Conservation (phyloP, 1,139 yeast genomes). For the Kluyveromyces sp. region DNA sequence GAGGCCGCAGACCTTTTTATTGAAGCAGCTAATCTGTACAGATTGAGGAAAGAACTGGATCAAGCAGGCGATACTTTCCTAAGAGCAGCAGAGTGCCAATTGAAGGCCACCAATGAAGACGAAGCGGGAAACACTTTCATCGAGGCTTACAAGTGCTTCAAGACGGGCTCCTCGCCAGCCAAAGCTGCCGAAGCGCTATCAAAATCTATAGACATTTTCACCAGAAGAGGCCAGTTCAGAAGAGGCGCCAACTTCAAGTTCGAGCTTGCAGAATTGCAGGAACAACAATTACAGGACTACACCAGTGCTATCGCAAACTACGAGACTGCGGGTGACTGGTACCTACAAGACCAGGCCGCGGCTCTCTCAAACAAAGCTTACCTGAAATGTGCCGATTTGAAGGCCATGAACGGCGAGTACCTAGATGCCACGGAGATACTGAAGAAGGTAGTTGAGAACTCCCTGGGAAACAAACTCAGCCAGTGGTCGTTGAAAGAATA, state of each 20-base stretch:
- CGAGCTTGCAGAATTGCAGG: constrained; percentile 85
- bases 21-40: constrained; percentile 85
- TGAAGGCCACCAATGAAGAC: constrained; percentile 69
- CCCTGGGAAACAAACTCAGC: constrained; percentile 66
- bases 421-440: constrained; percentile 67
- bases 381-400: constrained; percentile 82
- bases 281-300: constrained; percentile 58
- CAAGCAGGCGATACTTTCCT: constrained; percentile 80
- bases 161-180: constrained; percentile 57
- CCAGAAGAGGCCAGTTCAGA: constrained; percentile 88
- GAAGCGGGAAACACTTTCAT: constrained; percentile 88
- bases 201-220: constrained; percentile 75
- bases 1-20: constrained; percentile 88
- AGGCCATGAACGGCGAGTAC: constrained; percentile 70
- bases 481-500: constrained; percentile 93
- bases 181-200: constrained; percentile 75
- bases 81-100: constrained; percentile 76
- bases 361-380: constrained; percentile 85
- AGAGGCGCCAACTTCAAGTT: constrained; percentile 91
- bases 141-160: constrained; percentile 86
- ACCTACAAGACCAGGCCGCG: constrained; percentile 85
- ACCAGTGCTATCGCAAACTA: constrained; percentile 68
- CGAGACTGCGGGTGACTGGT: constrained; percentile 96
- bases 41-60: constrained; percentile 59
- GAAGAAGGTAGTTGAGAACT: constrained; percentile 69